These are phyloP conservation scores for Tausonia pullulans DNA, from an alignment of 1,284 basidiomycete species.

Conservation along the genomic window DNA sequence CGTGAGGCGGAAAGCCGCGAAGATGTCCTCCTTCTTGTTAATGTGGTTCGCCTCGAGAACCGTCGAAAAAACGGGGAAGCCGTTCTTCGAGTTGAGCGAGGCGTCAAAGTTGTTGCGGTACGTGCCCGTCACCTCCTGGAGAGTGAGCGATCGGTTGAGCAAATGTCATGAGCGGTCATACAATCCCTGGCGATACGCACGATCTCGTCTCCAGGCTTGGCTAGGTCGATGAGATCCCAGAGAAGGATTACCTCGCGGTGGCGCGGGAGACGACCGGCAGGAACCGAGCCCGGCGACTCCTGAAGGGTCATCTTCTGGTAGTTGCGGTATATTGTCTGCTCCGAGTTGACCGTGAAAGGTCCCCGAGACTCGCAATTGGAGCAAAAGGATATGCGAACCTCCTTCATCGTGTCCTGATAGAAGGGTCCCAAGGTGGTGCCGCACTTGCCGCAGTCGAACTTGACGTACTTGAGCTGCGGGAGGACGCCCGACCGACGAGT, in stretches of 20 bases:
- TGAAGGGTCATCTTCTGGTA: slow-evolving; percentile 99
- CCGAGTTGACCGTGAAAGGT: slow-evolving; percentile 92
- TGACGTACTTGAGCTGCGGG: slow-evolving; percentile 98
- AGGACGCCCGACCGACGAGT: slow-evolving; percentile 93
- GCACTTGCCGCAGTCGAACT: slow-evolving; percentile 94
- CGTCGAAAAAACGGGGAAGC: slow-evolving; percentile 98
- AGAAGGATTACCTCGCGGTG: slow-evolving; percentile 94
- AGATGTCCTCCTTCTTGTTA: slow-evolving; percentile 89
- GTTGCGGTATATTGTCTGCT: slow-evolving; percentile 96
- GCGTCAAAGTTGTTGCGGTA: slow-evolving; percentile 99
- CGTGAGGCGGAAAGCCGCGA: slow-evolving; percentile 88
- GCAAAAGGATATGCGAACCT: slow-evolving; percentile 90
- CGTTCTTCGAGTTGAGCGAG: slow-evolving; percentile 94
- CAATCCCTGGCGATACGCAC: slow-evolving; percentile 43
- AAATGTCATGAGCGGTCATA: background rate
- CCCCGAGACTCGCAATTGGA: slow-evolving; percentile 87
- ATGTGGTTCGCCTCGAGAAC: slow-evolving; percentile 95
- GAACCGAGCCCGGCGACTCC: slow-evolving; percentile 96
- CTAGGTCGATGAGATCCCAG: slow-evolving; percentile 96
- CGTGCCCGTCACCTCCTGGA: slow-evolving; percentile 85
- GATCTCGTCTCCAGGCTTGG: slow-evolving; percentile 96
- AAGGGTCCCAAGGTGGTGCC: slow-evolving; percentile 88
- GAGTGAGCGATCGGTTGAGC: background rate
- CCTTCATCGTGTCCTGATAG: slow-evolving; percentile 90
- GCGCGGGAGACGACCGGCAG: slow-evolving; percentile 87